A percentile compares a stretch with the other conserved stretches of the same genome.
phyloP scores from a whole-genome alignment of 2,329 filamentous ascomycete species.

The Acrocalymma vagum region DNA sequence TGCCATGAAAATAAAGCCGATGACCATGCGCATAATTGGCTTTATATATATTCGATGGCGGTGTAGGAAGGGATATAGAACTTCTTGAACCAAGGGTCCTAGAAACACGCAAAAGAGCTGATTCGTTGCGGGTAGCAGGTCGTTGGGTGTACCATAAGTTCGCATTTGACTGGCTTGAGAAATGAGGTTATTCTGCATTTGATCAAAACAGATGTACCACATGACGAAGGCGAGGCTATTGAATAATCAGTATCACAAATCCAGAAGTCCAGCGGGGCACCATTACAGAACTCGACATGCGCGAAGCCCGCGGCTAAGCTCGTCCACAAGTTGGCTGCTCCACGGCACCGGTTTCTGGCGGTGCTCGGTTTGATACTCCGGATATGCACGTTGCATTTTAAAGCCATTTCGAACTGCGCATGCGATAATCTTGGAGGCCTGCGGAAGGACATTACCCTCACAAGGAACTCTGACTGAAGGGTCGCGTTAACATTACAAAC shows the following conservation, averaged over 20 bases:
- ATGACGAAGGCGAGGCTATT: conserved; percentile 41
- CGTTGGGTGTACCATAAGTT: conserved; percentile 42
- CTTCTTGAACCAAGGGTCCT: conserved; percentile 37
- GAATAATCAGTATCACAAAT: not conserved
- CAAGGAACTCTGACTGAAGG: conserved; percentile 23
- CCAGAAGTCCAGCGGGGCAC: not conserved
- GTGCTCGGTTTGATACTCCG: conserved; percentile 32
- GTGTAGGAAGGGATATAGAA: conserved; percentile 39
- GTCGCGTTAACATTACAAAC: conserved; percentile 4
- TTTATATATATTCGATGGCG: conserved; percentile 33
- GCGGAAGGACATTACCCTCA: conserved; percentile 31
- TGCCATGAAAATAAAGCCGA: conserved; percentile 41
- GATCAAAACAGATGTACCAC: conserved; percentile 49
- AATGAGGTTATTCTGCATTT: conserved; percentile 50
- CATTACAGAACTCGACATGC: conserved; percentile 42
- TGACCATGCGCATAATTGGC: conserved; percentile 38
- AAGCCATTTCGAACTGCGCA: conserved; percentile 38
- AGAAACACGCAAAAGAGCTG: conserved; percentile 43
- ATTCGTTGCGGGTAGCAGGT: conserved; percentile 43
- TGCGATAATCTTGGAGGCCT: conserved; percentile 31
- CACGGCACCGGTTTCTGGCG: conserved; percentile 31
- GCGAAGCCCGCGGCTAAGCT: conserved; percentile 37
- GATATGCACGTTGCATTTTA: conserved; percentile 32
- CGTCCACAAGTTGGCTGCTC: conserved; percentile 32
- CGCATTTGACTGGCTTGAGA: conserved; percentile 48